Conservation (phyloP, 805 yeast genomes). For the Candida anglica region DNA sequence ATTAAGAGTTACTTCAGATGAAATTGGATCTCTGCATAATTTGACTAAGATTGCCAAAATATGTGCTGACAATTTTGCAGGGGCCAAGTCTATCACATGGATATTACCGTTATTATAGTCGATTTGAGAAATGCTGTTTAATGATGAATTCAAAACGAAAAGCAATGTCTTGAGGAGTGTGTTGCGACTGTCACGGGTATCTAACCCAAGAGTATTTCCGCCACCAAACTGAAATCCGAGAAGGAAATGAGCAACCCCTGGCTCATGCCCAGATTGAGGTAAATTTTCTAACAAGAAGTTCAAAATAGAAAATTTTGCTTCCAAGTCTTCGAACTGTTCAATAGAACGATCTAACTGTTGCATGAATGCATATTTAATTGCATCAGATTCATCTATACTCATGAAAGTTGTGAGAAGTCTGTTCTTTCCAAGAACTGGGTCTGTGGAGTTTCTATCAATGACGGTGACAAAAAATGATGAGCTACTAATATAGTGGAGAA, state of each 20-base stretch:
- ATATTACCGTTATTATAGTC: conserved; percentile 29
- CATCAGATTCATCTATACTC: conserved; percentile 71
- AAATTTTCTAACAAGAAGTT: conserved; percentile 54
- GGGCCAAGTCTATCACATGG: conserved; percentile 44
- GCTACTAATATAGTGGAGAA: conserved; percentile 48
- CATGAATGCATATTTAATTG: conserved; percentile 70
- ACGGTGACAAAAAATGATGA: conserved; percentile 42
- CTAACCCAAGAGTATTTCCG: conserved; percentile 47
- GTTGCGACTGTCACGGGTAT: conserved; percentile 40
- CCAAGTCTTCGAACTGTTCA: conserved; percentile 33
- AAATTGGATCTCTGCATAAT: conserved; percentile 53
- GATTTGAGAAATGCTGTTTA: conserved; percentile 37
- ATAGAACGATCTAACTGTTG: conserved; percentile 53
- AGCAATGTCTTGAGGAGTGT: conserved; percentile 58
- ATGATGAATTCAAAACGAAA: conserved; percentile 43
- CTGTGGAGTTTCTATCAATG: conserved; percentile 13
- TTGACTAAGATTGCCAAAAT: conserved; percentile 60
- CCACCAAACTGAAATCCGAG: conserved; percentile 63
- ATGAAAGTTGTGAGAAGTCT: conserved; percentile 68
- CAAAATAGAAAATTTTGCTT: conserved; percentile 54
- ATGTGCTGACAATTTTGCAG: conserved; percentile 54
- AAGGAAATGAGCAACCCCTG: conserved; percentile 67
- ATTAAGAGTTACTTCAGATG: conserved; percentile 48
- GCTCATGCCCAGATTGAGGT: conserved; percentile 29
- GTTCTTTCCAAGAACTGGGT: conserved; percentile 42